These are phyloP conservation scores for Sonneratia alba DNA, from an alignment of 345 rosid species.

Conservation along the genomic window DNA sequence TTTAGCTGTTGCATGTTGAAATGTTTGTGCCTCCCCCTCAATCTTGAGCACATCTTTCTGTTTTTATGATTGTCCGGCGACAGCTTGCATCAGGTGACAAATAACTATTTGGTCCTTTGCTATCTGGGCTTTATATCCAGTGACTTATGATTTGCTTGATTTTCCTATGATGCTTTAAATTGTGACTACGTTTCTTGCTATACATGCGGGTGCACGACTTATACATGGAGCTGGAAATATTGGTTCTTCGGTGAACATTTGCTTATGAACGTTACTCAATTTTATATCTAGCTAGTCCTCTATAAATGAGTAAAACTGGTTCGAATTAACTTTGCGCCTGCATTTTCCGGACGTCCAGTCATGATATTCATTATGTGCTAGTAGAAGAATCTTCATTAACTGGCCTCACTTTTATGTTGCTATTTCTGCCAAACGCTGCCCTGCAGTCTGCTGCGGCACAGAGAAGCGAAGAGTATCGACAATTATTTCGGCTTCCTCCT, in stretches of 20 bases:
- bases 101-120: background rate
- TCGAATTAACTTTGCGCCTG: background rate
- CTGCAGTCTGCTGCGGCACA: slow-evolving; percentile 39
- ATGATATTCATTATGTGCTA: background rate
- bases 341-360: background rate
- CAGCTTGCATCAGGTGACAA: background rate
- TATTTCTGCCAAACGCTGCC: background rate
- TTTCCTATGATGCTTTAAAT: background rate
- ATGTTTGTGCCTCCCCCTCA: background rate
- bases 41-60: background rate
- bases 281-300: background rate
- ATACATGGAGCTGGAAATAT: background rate
- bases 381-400: background rate
- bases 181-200: background rate
- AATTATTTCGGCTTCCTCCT: slow-evolving; percentile 67
- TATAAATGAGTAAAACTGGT: background rate
- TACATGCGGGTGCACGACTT: background rate
- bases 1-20: background rate
- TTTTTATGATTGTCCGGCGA: background rate
- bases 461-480: slow-evolving; percentile 81
- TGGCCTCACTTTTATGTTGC: slow-evolving; percentile 3
- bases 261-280: background rate
- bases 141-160: background rate
- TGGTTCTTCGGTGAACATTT: background rate
- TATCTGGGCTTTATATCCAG: background rate